phyloP scores from a whole-genome alignment of 768 basidiomycete species.

The Naganishia randhawae region DNA sequence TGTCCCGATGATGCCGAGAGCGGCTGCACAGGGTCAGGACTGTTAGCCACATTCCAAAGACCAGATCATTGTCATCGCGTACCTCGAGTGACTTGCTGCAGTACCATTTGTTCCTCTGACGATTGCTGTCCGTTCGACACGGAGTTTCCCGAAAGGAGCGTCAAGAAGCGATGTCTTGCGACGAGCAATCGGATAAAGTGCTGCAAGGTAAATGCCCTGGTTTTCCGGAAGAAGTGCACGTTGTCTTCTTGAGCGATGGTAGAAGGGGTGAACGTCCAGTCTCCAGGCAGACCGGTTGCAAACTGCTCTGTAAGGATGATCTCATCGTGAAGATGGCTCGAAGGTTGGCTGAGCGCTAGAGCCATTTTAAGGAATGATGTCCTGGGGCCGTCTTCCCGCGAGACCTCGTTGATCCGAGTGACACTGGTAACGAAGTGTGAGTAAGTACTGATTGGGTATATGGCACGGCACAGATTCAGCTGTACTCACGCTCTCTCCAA shows the following conservation, averaged over 20 bases:
- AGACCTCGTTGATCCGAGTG: conserved; percentile 28
- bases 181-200: conserved; percentile 32
- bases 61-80: not conserved
- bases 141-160: conserved; percentile 13
- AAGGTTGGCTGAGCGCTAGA: not conserved
- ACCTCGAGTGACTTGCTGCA: not conserved
- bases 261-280: conserved; percentile 30
- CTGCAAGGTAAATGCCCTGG: conserved; percentile 31
- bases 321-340: conserved; percentile 23
- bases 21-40: conserved; percentile 18
- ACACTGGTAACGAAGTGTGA: conserved; percentile 13
- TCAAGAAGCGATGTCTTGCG: conserved; percentile 26
- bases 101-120: not conserved
- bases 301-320: conserved; percentile 21
- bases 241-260: conserved; percentile 29
- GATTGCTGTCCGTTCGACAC: not conserved
- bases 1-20: conserved; percentile 33
- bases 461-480: not conserved
- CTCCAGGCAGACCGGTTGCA: conserved; percentile 32
- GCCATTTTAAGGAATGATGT: conserved; percentile 4
- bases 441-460: not conserved
- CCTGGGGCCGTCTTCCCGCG: not conserved
- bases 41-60: not conserved
- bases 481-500: conserved; percentile 32
- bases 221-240: conserved; percentile 34